A percentile compares a stretch with the other conserved stretches of the same genome.
phyloP scores from a whole-genome alignment of 2,329 filamentous ascomycete genomes.

The Trichoderma sp. region DNA sequence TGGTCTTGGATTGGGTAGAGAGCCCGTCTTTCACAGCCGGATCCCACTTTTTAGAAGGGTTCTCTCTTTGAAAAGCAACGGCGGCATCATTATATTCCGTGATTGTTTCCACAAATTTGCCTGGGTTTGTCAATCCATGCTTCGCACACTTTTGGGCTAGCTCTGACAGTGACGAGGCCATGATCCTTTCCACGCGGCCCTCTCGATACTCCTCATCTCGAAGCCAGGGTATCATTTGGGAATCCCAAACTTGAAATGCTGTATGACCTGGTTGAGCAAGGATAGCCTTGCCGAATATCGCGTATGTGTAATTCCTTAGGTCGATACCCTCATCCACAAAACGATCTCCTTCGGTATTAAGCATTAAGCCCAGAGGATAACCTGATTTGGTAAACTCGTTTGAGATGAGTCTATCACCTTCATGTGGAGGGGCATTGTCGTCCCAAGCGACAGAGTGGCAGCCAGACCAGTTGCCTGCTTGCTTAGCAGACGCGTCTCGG shows the following conservation, averaged over 20 bases:
- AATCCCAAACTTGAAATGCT: constrained; percentile 66
- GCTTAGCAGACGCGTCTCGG: neutral
- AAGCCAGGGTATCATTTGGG: constrained; percentile 50
- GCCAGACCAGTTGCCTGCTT: constrained; percentile 40
- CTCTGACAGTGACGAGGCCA: constrained; percentile 50
- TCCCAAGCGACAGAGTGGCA: constrained; percentile 68
- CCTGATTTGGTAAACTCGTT: constrained; percentile 70
- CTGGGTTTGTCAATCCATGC: constrained; percentile 46
- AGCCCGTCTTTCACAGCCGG: constrained; percentile 60
- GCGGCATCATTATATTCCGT: constrained; percentile 59
- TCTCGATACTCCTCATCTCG: constrained; percentile 61
- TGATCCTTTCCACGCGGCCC: constrained; percentile 54
- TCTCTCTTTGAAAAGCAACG: constrained; percentile 43
- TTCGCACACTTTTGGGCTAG: constrained; percentile 50
- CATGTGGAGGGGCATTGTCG: constrained; percentile 53
- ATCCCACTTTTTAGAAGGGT: constrained; percentile 50
- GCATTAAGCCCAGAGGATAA: constrained; percentile 64
- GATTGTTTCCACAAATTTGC: constrained; percentile 52
- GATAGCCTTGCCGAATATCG: constrained; percentile 63
- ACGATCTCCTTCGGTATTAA: constrained; percentile 56
- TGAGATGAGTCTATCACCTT: constrained; percentile 57
- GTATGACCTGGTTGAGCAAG: constrained; percentile 55
- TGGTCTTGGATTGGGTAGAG: constrained; percentile 54
- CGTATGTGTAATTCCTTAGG: constrained; percentile 47
- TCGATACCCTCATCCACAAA: constrained; percentile 68